Evolutionary conservation across 208 protist species (phyloP).

Genomic region (Crithidia thermophila): DNA sequence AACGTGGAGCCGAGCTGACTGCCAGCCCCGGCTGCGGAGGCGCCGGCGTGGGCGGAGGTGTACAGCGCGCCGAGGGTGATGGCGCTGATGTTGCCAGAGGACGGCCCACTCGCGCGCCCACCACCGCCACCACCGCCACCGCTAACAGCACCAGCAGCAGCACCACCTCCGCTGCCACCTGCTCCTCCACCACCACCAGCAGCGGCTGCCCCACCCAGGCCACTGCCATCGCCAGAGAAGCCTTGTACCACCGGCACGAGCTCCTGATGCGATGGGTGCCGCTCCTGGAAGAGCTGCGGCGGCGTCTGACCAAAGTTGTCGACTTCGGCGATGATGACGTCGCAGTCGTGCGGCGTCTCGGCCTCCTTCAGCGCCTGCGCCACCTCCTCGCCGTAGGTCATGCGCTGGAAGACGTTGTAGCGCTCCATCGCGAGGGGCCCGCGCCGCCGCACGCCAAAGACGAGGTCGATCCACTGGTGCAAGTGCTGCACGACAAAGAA

Average conservation of each 20-base stretch:
- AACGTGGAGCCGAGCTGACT: slow-evolving; percentile 20
- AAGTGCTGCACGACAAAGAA: slow-evolving; percentile 91
- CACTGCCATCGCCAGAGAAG: background rate
- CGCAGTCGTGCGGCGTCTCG: slow-evolving; percentile 75
- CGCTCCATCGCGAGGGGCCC: slow-evolving; percentile 84
- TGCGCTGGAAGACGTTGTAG: slow-evolving; percentile 96
- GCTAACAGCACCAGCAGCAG: background rate
- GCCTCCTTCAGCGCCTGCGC: slow-evolving; percentile 76
- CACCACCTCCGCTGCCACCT: background rate
- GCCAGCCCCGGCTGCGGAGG: background rate
- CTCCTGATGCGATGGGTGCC: slow-evolving; percentile 88
- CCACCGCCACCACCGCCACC: slow-evolving; percentile 1
- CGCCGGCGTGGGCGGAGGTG: slow-evolving; percentile 10
- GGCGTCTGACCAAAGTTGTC: slow-evolving; percentile 98
- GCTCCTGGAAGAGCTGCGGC: slow-evolving; percentile 92
- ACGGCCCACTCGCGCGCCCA: background rate
- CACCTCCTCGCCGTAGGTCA: slow-evolving; percentile 97
- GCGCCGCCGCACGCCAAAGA: slow-evolving; percentile 97
- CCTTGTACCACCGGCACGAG: slow-evolving; percentile 48
- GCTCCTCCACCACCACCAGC: background rate
- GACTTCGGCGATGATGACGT: slow-evolving; percentile 95
- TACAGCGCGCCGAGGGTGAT: slow-evolving; percentile 26
- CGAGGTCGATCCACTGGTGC: slow-evolving; percentile 98
- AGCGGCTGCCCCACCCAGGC: too few relatives aligned
- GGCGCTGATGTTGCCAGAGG: slow-evolving; percentile 6